phyloP scores from a whole-genome alignment of 2,329 filamentous ascomycete genomes.

The Chaetomium olivaceum region DNA sequence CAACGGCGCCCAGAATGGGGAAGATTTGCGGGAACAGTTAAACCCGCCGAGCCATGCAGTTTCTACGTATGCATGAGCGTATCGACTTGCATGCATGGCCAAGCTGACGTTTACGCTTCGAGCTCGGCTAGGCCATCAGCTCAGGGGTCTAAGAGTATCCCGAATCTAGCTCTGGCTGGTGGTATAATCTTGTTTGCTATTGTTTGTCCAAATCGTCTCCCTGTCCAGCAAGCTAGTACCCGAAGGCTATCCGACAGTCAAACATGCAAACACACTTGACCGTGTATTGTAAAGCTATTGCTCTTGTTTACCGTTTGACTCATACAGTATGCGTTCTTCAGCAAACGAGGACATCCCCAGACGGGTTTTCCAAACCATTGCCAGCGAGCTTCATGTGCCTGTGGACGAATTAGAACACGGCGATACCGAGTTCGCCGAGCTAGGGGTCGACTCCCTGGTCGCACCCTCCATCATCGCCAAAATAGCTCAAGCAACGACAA shows the following conservation, averaged over 20 bases:
- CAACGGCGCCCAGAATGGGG: background rate
- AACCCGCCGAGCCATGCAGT: background rate
- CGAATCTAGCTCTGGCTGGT: too few relatives aligned
- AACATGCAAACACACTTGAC: too few relatives aligned
- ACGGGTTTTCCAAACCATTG: background rate
- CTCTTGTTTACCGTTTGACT: too few relatives aligned
- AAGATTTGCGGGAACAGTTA: background rate
- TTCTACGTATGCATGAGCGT: background rate
- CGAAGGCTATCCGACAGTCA: background rate
- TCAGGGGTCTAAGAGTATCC: background rate
- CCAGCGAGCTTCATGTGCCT: background rate
- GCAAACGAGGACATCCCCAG: background rate
- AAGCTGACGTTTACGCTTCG: too few relatives aligned
- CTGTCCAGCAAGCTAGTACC: too few relatives aligned
- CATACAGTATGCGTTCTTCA: background rate
- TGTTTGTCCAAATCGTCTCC: background rate
- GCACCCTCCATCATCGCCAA: background rate
- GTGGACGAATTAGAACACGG: background rate
- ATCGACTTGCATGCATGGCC: background rate
- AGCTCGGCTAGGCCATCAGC: too few relatives aligned
- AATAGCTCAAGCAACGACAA: background rate
- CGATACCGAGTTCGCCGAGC: background rate
- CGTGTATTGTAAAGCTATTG: too few relatives aligned
- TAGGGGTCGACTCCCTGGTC: background rate
- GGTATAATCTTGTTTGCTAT: background rate